These are phyloP conservation scores for Xylaria nigripes DNA, from an alignment of 495 filamentous ascomycete species.

Conservation along the genomic window DNA sequence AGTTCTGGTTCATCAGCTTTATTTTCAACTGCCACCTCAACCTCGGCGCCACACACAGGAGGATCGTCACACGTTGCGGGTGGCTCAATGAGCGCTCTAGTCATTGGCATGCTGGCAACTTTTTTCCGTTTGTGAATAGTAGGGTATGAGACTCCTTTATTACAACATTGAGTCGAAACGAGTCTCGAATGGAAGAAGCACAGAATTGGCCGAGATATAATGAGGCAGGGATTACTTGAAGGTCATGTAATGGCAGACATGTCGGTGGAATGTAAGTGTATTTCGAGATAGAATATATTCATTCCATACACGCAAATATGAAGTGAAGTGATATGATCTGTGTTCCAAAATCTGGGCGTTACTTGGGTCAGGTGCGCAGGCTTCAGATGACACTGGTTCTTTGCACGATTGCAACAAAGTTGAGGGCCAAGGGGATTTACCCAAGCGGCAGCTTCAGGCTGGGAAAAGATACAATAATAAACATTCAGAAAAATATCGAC, in stretches of 20 bases:
- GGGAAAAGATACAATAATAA: too few relatives aligned
- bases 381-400: too few relatives aligned
- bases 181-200: background rate
- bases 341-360: too few relatives aligned
- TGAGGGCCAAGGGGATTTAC: too few relatives aligned
- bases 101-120: conserved; percentile 26
- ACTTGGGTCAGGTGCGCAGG: too few relatives aligned
- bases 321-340: too few relatives aligned
- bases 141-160: background rate
- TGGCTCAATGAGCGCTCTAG: conserved; percentile 27
- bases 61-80: conserved; percentile 23
- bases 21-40: conserved; percentile 11
- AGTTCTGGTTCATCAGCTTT: conserved; percentile 1
- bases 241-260: background rate
- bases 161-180: background rate
- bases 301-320: too few relatives aligned
- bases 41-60: conserved; percentile 8
- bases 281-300: too few relatives aligned
- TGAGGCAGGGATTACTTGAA: background rate
- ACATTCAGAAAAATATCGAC: too few relatives aligned
- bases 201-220: background rate
- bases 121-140: conserved; percentile 26
- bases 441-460: too few relatives aligned
- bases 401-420: too few relatives aligned
- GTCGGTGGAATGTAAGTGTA: background rate